Percentiles rank a stretch among this genome's conserved stretches.
Evolutionary conservation across 2,329 filamentous ascomycete genomes (phyloP).

Genomic region (Claviceps quebecensis): DNA sequence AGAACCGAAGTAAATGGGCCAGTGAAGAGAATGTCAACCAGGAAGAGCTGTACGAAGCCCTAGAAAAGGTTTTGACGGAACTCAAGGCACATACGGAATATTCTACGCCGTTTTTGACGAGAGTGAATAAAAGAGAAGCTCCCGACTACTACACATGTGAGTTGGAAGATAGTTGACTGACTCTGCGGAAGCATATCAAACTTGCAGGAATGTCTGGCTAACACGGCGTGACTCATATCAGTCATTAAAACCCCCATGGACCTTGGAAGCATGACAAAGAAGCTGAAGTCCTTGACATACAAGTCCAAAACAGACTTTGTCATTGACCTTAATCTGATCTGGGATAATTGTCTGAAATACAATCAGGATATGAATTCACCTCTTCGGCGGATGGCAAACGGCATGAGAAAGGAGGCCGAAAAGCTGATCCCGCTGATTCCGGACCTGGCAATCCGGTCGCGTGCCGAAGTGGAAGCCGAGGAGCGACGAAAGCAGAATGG

Average conservation of each 20-base stretch:
- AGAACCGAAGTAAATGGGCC: slow-evolving; percentile 97
- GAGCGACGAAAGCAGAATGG: slow-evolving; percentile 76
- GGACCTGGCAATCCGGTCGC: slow-evolving; percentile 76
- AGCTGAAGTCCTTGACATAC: slow-evolving; percentile 66
- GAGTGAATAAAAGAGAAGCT: slow-evolving; percentile 93
- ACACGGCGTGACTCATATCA: slow-evolving; percentile 20
- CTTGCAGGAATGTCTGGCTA: background rate
- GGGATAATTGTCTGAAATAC: slow-evolving; percentile 93
- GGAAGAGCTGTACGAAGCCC: slow-evolving; percentile 91
- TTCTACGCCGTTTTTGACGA: slow-evolving; percentile 85
- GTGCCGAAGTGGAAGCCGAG: slow-evolving; percentile 86
- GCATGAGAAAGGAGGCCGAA: slow-evolving; percentile 95
- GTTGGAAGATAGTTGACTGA: slow-evolving; percentile 16
- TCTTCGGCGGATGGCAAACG: slow-evolving; percentile 80
- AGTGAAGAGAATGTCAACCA: slow-evolving; percentile 96
- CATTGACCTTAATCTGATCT: slow-evolving; percentile 83
- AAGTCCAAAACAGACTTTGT: slow-evolving; percentile 93
- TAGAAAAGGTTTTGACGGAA: slow-evolving; percentile 93
- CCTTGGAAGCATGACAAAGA: slow-evolving; percentile 95
- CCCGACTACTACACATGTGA: slow-evolving; percentile 88
- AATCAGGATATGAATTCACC: slow-evolving; percentile 83
- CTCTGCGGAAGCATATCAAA: background rate
- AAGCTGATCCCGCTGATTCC: slow-evolving; percentile 92
- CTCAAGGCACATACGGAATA: slow-evolving; percentile 96
- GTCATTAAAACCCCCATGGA: slow-evolving; percentile 98